Evolutionary conservation across 2,329 filamentous ascomycete species (phyloP).

Genomic region (Exophiala dermatitidis): DNA sequence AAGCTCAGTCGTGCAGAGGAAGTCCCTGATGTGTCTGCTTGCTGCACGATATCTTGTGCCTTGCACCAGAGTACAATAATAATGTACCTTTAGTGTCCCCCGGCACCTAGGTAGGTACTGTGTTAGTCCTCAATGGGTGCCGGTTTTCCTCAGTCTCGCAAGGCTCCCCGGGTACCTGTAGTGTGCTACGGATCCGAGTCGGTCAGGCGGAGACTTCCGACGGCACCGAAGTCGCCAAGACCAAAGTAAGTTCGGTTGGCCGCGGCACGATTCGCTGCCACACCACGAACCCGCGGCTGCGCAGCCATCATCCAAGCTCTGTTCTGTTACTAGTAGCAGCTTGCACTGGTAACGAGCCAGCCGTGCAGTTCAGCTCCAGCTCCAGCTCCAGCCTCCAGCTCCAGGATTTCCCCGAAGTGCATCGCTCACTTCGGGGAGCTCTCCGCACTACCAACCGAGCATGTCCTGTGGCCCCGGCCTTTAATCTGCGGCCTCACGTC

Average conservation of each 20-base stretch:
- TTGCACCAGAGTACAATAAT: too few relatives aligned
- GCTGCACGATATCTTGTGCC: too few relatives aligned
- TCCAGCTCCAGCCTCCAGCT: conserved; percentile 1
- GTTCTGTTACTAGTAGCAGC: background rate
- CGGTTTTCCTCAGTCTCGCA: too few relatives aligned
- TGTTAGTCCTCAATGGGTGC: too few relatives aligned
- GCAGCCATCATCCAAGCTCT: too few relatives aligned
- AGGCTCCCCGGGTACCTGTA: too few relatives aligned
- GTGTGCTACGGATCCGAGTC: too few relatives aligned
- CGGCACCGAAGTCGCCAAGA: background rate
- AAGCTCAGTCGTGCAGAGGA: too few relatives aligned
- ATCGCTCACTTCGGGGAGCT: conserved; percentile 15
- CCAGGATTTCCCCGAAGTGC: conserved; percentile 18
- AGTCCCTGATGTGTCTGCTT: too few relatives aligned
- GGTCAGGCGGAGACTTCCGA: background rate
- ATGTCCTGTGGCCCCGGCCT: background rate
- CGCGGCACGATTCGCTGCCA: background rate
- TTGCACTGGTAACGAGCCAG: background rate
- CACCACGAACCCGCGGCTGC: too few relatives aligned
- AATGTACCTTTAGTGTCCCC: too few relatives aligned
- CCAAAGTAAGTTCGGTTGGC: conserved; percentile 1
- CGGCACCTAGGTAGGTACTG: too few relatives aligned
- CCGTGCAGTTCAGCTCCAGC: background rate
- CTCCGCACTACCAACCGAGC: conserved; percentile 14
- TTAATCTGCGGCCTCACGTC: conserved; percentile 9